phyloP scores from a whole-genome alignment of 768 basidiomycete species.

The Calocybe indica region DNA sequence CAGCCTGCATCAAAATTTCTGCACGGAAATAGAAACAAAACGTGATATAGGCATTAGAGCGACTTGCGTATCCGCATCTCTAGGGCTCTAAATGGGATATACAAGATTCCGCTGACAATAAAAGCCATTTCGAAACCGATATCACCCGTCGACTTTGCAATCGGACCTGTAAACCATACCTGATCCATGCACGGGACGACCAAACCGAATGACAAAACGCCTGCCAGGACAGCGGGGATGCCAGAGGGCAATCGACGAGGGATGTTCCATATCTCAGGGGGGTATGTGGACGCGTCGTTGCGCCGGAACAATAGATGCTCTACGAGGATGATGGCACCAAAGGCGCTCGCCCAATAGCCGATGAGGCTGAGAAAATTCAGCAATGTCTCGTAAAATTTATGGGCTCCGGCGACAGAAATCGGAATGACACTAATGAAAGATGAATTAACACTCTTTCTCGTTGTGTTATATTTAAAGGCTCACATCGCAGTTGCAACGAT shows the following conservation, averaged over 20 bases:
- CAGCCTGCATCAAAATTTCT: no score
- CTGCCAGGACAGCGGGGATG: slow-evolving; percentile 56
- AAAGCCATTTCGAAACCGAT: slow-evolving; percentile 78
- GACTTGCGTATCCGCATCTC: slow-evolving; percentile 30
- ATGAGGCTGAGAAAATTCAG: slow-evolving; percentile 72
- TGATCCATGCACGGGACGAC: slow-evolving; percentile 69
- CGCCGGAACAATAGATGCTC: slow-evolving; percentile 69
- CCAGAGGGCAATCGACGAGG: slow-evolving; percentile 58
- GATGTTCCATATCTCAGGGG: slow-evolving; percentile 51
- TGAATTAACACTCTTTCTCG: background rate
- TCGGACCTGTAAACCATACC: slow-evolving; percentile 72
- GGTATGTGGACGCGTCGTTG: slow-evolving; percentile 46
- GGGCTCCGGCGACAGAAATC: slow-evolving; percentile 67
- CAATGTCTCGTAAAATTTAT: slow-evolving; percentile 64
- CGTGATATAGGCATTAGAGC: slow-evolving; percentile 2
- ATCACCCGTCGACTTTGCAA: slow-evolving; percentile 66
- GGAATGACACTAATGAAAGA: slow-evolving; percentile 51
- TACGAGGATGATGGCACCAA: slow-evolving; percentile 51
- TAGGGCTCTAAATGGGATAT: slow-evolving; percentile 48
- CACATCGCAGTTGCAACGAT: slow-evolving; percentile 67
- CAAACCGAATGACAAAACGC: slow-evolving; percentile 46
- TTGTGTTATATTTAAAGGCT: slow-evolving; percentile 15
- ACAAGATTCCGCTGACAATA: slow-evolving; percentile 43
- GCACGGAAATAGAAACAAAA: background rate
- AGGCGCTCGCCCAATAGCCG: slow-evolving; percentile 64